A percentile compares a stretch with the other conserved stretches of the same genome.
These are phyloP conservation scores for Penicillium sp. DNA, from an alignment of 2,329 filamentous ascomycete species.

Conservation along the genomic window DNA sequence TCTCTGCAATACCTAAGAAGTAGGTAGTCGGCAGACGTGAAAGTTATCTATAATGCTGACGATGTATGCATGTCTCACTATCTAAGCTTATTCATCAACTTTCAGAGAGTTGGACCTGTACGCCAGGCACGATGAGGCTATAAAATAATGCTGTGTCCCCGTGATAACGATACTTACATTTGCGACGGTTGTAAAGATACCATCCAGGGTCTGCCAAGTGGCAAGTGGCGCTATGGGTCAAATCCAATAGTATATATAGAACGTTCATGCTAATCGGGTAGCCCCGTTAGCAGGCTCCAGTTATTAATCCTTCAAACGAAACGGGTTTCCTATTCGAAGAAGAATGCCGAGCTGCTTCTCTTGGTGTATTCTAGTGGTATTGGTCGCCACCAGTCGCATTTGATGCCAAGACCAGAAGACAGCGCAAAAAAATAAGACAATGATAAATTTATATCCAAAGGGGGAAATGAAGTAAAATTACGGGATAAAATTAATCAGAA, in stretches of 20 bases:
- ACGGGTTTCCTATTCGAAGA: not conserved
- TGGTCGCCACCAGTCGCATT: constrained; percentile 2
- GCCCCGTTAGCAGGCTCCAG: constrained; percentile 1
- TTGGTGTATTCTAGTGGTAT: not conserved
- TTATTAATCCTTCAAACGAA: not conserved
- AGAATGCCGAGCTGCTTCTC: not conserved
- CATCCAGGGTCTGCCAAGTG: not conserved
- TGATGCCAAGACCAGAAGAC: not conserved
- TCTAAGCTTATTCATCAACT: not conserved
- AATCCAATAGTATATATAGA: not conserved
- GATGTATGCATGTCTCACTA: not conserved
- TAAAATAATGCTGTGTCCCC: not conserved
- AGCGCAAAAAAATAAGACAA: too few relatives aligned
- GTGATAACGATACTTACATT: not conserved
- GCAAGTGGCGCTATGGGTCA: not conserved
- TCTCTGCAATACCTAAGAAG: not conserved
- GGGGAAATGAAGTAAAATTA: not conserved
- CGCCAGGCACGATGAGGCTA: not conserved
- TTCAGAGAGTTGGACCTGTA: not conserved
- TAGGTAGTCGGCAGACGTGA: not conserved
- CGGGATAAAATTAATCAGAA: not conserved
- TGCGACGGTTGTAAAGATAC: not conserved
- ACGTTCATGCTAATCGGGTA: not conserved
- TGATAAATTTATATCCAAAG: not conserved
- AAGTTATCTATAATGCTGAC: too few relatives aligned